These are phyloP conservation scores for Micromonas pusilla DNA, from an alignment of 139 green algal genomes.

Conservation along the genomic window DNA sequence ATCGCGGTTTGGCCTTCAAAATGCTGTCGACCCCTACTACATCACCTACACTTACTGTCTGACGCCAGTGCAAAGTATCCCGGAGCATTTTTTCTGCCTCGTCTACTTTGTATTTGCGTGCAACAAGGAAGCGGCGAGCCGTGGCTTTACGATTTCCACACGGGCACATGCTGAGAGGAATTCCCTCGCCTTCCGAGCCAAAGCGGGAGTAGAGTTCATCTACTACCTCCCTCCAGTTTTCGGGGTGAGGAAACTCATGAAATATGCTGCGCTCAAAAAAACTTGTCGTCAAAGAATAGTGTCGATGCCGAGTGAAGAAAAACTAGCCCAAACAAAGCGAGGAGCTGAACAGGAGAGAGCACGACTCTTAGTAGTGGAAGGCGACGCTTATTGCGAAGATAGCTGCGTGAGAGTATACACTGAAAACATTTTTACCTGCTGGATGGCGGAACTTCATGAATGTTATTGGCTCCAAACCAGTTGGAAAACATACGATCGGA, in stretches of 20 bases:
- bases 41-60: not conserved
- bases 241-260: conserved; percentile 18
- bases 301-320: too few species aligned
- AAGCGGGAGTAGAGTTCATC: not conserved
- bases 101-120: not conserved
- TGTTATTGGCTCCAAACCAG: too few species aligned
- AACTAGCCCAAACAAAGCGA: too few species aligned
- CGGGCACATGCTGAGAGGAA: not conserved
- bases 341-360: too few species aligned
- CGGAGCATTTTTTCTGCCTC: conserved; percentile 4
- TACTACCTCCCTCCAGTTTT: not conserved
- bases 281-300: too few species aligned
- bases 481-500: too few species aligned
- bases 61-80: not conserved
- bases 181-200: not conserved
- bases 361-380: too few species aligned
- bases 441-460: too few species aligned
- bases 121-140: conserved; percentile 3
- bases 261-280: conserved; percentile 4
- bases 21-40: not conserved
- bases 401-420: too few species aligned
- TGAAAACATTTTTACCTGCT: too few species aligned
- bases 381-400: too few species aligned
- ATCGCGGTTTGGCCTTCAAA: not conserved
- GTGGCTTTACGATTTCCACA: not conserved